These are phyloP conservation scores for Diutina rugosa DNA, from an alignment of 1,139 yeast species.

Conservation along the genomic window DNA sequence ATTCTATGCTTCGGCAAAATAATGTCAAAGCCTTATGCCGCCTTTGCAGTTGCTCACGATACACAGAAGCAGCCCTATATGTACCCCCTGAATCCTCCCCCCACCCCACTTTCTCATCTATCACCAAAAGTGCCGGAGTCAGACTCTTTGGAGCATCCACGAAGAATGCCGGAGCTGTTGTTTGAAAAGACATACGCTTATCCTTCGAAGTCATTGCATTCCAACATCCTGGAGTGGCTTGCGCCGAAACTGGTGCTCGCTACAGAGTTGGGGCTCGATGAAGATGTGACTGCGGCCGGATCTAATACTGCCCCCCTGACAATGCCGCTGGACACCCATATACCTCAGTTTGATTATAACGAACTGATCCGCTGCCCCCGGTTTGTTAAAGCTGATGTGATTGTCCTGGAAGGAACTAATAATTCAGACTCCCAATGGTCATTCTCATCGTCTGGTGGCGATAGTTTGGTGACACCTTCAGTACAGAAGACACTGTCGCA, in stretches of 20 bases:
- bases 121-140: not conserved
- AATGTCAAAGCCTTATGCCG: not conserved
- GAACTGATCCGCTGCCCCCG: conserved; percentile 1
- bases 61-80: not conserved
- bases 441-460: not conserved
- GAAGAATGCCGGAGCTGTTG: not conserved
- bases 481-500: not conserved
- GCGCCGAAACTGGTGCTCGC: not conserved
- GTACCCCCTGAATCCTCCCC: not conserved
- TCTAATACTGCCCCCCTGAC: not conserved
- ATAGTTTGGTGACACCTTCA: not conserved
- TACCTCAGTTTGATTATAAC: not conserved
- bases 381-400: not conserved
- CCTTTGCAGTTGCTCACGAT: not conserved
- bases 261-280: not conserved
- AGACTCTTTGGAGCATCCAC: not conserved
- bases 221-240: conserved; percentile 1
- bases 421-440: not conserved
- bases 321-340: not conserved
- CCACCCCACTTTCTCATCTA: not conserved
- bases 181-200: not conserved
- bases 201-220: not conserved
- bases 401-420: not conserved
- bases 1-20: not conserved
- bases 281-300: not conserved